A percentile compares a stretch with the other conserved stretches of the same genome.
phyloP scores from a whole-genome alignment of 768 basidiomycete genomes.

The Leccinum olivaceopallidum region DNA sequence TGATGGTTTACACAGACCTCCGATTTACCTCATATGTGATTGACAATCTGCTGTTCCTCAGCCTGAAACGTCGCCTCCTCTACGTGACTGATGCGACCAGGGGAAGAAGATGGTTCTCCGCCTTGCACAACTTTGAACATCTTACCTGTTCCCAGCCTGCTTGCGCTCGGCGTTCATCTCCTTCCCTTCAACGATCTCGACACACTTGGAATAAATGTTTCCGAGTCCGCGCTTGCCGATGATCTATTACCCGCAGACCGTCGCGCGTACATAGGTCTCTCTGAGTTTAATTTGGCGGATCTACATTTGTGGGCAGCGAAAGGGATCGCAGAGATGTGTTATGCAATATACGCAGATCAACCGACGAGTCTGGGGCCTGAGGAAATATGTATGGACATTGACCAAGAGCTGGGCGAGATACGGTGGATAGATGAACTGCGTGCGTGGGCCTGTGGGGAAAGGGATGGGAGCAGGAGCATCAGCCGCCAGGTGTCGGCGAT shows the following conservation, averaged over 20 bases:
- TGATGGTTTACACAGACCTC: conserved; percentile 44
- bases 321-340: conserved; percentile 75
- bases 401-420: background rate
- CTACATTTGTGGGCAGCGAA: conserved; percentile 74
- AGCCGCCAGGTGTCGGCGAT: conserved; percentile 55
- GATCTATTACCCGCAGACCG: conserved; percentile 22
- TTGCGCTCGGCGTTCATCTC: conserved; percentile 69
- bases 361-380: conserved; percentile 70
- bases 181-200: conserved; percentile 56
- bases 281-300: conserved; percentile 51
- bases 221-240: conserved; percentile 28
- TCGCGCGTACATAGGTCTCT: conserved; percentile 38
- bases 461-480: conserved; percentile 24
- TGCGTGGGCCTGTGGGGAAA: background rate
- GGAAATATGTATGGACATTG: conserved; percentile 11
- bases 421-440: background rate
- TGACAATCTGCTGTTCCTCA: conserved; percentile 42
- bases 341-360: conserved; percentile 71
- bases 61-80: conserved; percentile 32
- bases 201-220: conserved; percentile 46
- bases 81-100: conserved; percentile 58
- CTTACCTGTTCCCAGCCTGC: conserved; percentile 75
- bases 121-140: conserved; percentile 62
- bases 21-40: conserved; percentile 61
- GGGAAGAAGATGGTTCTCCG: conserved; percentile 22